These are phyloP conservation scores for Phialophora macrospora DNA, from an alignment of 2,329 filamentous ascomycete genomes.

Conservation along the genomic window DNA sequence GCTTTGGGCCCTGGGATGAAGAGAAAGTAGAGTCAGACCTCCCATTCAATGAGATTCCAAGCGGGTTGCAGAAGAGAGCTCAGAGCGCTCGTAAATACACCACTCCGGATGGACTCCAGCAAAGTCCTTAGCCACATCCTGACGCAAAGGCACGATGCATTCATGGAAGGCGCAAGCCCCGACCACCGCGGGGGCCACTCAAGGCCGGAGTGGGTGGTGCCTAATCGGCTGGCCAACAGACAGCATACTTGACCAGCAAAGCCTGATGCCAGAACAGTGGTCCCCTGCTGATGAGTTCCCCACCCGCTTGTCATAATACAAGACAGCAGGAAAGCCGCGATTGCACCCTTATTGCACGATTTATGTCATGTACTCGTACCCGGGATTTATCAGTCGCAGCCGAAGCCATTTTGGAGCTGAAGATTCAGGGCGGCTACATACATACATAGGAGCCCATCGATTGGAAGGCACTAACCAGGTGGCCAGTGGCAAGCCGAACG, in stretches of 20 bases:
- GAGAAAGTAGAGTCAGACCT: neutral
- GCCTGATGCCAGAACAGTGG: neutral
- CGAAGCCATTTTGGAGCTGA: neutral
- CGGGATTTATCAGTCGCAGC: neutral
- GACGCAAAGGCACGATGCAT: neutral
- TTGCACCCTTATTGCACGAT: neutral
- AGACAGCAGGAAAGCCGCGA: neutral
- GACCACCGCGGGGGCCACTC: neutral
- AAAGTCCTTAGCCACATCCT: neutral
- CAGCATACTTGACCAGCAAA: neutral
- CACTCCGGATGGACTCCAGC: neutral
- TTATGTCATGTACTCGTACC: neutral
- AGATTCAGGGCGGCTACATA: neutral
- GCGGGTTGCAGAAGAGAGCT: neutral
- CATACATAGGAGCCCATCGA: neutral
- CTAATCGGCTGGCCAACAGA: neutral
- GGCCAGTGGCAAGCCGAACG: neutral
- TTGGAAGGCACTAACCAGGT: conserved; percentile 3
- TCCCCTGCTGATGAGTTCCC: neutral
- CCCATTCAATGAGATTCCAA: neutral
- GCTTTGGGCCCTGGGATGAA: neutral
- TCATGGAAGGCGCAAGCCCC: neutral
- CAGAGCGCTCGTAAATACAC: too few species aligned
- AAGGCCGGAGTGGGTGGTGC: neutral
- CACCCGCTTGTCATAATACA: neutral